Evolutionary conservation across 1,139 yeast species (phyloP).

Genomic region (Lodderomyces jiufengensis): DNA sequence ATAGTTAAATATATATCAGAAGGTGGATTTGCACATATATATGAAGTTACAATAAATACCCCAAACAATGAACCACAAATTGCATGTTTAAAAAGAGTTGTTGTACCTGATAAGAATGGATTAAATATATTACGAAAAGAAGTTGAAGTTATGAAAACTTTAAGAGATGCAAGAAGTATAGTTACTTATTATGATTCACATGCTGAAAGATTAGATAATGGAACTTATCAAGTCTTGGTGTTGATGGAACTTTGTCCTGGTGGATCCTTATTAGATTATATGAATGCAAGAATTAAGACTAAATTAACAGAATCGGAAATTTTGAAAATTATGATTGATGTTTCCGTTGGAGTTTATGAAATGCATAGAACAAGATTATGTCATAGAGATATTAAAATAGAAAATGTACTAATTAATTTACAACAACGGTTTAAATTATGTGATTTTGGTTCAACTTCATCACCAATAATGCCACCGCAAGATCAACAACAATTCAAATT

Average conservation of each 20-base stretch:
- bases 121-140: slow-evolving; percentile 65
- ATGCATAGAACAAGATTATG: slow-evolving; percentile 65
- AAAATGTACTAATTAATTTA: slow-evolving; percentile 65
- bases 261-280: slow-evolving; percentile 66
- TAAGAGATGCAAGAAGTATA: slow-evolving; percentile 52
- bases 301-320: slow-evolving; percentile 63
- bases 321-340: slow-evolving; percentile 62
- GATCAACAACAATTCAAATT: slow-evolving; percentile 57
- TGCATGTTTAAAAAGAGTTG: slow-evolving; percentile 71
- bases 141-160: slow-evolving; percentile 75
- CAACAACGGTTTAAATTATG: slow-evolving; percentile 59
- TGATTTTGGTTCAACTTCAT: slow-evolving; percentile 73
- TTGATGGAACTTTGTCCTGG: slow-evolving; percentile 78
- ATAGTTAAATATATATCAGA: slow-evolving; percentile 40
- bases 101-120: slow-evolving; percentile 68
- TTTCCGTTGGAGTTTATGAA: slow-evolving; percentile 62
- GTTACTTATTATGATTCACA: slow-evolving; percentile 75
- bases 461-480: slow-evolving; percentile 61
- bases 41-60: slow-evolving; percentile 44
- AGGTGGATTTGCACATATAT: slow-evolving; percentile 56
- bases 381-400: slow-evolving; percentile 78
- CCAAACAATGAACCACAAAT: slow-evolving; percentile 32
- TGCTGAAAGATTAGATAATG: slow-evolving; percentile 58
- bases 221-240: slow-evolving; percentile 68
- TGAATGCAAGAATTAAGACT: slow-evolving; percentile 67